These are phyloP conservation scores for Xerocomus potaroensis DNA, from an alignment of 768 basidiomycete species.

Conservation along the genomic window DNA sequence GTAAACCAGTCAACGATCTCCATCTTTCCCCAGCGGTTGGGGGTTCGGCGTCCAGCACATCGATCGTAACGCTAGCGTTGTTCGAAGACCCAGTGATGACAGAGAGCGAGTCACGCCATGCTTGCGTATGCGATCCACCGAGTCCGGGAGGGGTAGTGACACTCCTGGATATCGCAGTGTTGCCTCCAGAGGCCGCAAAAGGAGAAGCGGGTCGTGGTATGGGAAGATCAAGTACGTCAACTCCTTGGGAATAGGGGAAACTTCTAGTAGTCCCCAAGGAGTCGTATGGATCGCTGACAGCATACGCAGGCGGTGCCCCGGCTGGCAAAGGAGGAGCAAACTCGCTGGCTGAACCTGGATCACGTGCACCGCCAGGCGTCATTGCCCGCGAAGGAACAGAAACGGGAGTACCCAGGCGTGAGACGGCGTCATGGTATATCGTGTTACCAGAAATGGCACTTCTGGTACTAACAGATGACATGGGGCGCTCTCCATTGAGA, in stretches of 20 bases:
- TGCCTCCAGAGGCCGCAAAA: slow-evolving; percentile 40
- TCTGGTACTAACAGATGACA: slow-evolving; percentile 52
- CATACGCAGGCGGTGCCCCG: slow-evolving; percentile 30
- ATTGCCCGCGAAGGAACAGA: slow-evolving; percentile 41
- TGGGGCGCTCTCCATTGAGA: slow-evolving; percentile 45
- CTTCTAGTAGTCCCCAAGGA: slow-evolving; percentile 23
- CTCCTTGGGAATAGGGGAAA: slow-evolving; percentile 24
- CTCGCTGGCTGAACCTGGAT: slow-evolving; percentile 4
- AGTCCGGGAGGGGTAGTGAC: slow-evolving; percentile 38
- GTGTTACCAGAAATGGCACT: slow-evolving; percentile 54
- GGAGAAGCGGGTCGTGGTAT: slow-evolving; percentile 54
- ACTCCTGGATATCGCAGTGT: slow-evolving; percentile 20
- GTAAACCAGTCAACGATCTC: slow-evolving; percentile 44
- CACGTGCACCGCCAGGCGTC: slow-evolving; percentile 38
- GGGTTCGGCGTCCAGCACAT: slow-evolving; percentile 67
- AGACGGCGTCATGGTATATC: slow-evolving; percentile 59
- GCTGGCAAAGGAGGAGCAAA: slow-evolving; percentile 16
- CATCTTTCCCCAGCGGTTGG: slow-evolving; percentile 59
- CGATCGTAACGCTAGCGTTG: slow-evolving; percentile 40
- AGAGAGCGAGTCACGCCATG: slow-evolving; percentile 34
- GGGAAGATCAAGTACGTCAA: slow-evolving; percentile 53
- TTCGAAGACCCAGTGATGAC: slow-evolving; percentile 31
- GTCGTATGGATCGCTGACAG: slow-evolving; percentile 29
- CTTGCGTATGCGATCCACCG: slow-evolving; percentile 22
- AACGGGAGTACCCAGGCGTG: slow-evolving; percentile 41